Evolutionary conservation across 2,329 filamentous ascomycete genomes (phyloP), one percentile per base, ranked within the genome.

Genomic region (Myriosclerotinia duriaeana): DNA sequence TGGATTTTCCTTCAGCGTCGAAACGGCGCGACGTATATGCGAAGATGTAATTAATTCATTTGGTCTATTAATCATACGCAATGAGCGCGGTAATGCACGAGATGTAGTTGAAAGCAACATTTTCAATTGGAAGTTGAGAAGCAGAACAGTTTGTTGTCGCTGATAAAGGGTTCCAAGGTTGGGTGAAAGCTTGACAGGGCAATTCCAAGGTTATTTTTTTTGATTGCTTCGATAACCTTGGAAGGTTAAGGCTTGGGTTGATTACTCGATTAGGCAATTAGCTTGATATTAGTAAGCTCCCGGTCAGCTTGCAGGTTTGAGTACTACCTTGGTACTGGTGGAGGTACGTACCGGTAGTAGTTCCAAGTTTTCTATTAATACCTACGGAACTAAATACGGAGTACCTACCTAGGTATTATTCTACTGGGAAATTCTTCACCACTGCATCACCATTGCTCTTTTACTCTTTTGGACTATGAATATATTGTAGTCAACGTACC

Each of bases 1-100:
- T 34, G 75, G 71, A 71, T 76, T 76, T 20, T 70, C 72, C 46
- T 68, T 65, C 6, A 76, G 68, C 3, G 74, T 76, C 30, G 74
- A 74, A 14, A 73, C 30, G 15, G 62, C 34, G 20, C 53, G 62
- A 15, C 17, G 62, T 17, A 22, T 26, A 36, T 30, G 17, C 5
- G 30, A 17, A 26, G n/a, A 17, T 38, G 15, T 36, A 6, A 36
- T n/a, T 1, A 17, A 50, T 26, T n/a, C 20, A 11, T 22, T 14
- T 1, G 34, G 38, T 48, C 14, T 14, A 22, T 22, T 50, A 3
- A 50, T 4, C 30, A 12, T n/a, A 6, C 30, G 62, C 36, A 58
- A 48, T 48, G 53, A 36, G 8, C 34, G 58, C 20, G 58, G 34
- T 15, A 60, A 36, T 17, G 58, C 12, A 9, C 50, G 38, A 42